Percentiles rank a stretch among this genome's conserved stretches.
Evolutionary conservation across 768 basidiomycete species (phyloP).

Genomic region (Auriscalpium microsporum): DNA sequence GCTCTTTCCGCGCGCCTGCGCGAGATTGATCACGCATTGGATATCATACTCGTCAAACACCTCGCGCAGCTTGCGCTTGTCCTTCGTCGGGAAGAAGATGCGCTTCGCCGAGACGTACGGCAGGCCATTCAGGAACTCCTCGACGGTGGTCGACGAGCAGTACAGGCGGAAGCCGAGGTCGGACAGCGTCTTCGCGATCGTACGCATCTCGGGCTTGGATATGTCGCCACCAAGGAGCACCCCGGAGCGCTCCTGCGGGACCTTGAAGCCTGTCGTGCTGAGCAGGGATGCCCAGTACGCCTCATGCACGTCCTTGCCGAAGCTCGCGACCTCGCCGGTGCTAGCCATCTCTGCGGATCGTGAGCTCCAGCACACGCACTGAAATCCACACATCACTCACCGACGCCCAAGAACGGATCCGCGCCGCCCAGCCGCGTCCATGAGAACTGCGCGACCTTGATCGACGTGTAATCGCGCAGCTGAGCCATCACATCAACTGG

Average conservation of each 20-base stretch:
- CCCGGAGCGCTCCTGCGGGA: conserved; percentile 76
- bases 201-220: conserved; percentile 76
- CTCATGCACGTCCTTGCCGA: conserved; percentile 89
- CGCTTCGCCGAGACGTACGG: conserved; percentile 75
- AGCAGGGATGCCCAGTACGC: conserved; percentile 95
- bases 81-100: conserved; percentile 93
- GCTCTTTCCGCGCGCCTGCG: conserved; percentile 65
- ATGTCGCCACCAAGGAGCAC: conserved; percentile 91
- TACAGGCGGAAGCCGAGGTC: conserved; percentile 94
- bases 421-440: conserved; percentile 96
- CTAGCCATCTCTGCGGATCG: conserved; percentile 81
- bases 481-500: conserved; percentile 89
- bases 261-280: conserved; percentile 92
- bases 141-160: conserved; percentile 73
- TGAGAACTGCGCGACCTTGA: conserved; percentile 97
- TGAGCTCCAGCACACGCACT: not conserved
- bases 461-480: conserved; percentile 82
- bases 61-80: conserved; percentile 90
- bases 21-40: conserved; percentile 89
- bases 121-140: conserved; percentile 71
- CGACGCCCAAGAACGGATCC: conserved; percentile 93
- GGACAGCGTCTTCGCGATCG: conserved; percentile 69
- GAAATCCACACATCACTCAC: conserved; percentile 35
- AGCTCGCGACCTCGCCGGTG: conserved; percentile 95
- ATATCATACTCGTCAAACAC: conserved; percentile 95